Evolutionary conservation across 2,329 filamentous ascomycete genomes (phyloP).

Genomic region (Calonectria crousiana): DNA sequence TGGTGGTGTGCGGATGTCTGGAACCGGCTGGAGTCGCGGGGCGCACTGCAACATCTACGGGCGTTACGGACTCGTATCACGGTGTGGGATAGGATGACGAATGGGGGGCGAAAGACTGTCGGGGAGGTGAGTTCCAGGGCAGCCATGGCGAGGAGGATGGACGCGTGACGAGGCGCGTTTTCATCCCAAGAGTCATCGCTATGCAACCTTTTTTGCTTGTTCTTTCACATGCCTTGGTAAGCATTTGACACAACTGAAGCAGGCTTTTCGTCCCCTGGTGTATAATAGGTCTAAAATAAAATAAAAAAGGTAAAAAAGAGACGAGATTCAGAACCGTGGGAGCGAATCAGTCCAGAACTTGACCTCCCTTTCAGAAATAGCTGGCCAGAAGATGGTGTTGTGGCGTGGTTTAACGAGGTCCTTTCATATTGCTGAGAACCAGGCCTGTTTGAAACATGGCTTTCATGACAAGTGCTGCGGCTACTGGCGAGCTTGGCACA

Average conservation of each 20-base stretch:
- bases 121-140: constrained; percentile 26
- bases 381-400: constrained; percentile 2
- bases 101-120: constrained; percentile 31
- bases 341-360: neutral
- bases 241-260: constrained; percentile 15
- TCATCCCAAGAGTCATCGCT: constrained; percentile 24
- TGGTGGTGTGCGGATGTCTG: constrained; percentile 35
- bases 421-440: neutral
- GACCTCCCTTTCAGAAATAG: constrained; percentile 5
- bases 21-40: constrained; percentile 26
- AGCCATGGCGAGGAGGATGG: constrained; percentile 21
- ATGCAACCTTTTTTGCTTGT: constrained; percentile 25
- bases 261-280: neutral
- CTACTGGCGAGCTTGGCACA: neutral
- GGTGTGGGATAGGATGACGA: constrained; percentile 29
- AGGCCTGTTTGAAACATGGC: neutral
- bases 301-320: neutral
- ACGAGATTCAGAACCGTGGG: constrained; percentile 12
- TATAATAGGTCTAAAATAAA: neutral
- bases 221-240: constrained; percentile 24
- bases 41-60: constrained; percentile 30
- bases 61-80: constrained; percentile 38
- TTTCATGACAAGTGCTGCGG: constrained; percentile 1
- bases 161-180: constrained; percentile 39
- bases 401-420: constrained; percentile 10